Conservation (phyloP, 139 green algal species). For the Asterochloris sp. region DNA sequence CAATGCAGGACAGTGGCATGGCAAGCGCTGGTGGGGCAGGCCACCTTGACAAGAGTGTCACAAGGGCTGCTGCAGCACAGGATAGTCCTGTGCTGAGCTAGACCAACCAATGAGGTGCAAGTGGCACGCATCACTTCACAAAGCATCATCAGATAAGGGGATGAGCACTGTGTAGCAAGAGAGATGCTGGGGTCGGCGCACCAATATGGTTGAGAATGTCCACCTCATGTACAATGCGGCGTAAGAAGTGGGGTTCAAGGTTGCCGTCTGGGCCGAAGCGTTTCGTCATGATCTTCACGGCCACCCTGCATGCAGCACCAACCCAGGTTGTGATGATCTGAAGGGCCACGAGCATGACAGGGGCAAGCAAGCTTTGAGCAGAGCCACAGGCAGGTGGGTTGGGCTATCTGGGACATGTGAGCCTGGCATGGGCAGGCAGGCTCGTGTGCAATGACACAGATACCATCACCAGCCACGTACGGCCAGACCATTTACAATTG, state of each 20-base stretch:
- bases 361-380: neutral
- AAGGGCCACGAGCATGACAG: neutral
- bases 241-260: conserved; percentile 59
- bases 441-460: neutral
- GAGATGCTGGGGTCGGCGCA: neutral
- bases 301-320: conserved; percentile 41
- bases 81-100: too few species aligned
- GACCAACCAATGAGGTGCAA: too few species aligned
- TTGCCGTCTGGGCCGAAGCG: conserved; percentile 28
- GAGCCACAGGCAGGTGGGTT: neutral
- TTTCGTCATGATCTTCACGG: conserved; percentile 73
- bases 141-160: too few species aligned
- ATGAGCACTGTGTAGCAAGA: too few species aligned
- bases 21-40: too few species aligned
- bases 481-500: neutral
- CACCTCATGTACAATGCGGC: conserved; percentile 69
- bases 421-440: neutral
- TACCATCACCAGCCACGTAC: neutral
- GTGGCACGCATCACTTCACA: too few species aligned
- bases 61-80: too few species aligned
- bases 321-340: neutral
- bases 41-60: too few species aligned
- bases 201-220: conserved; percentile 65
- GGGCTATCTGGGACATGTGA: neutral
- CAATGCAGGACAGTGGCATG: too few species aligned